phyloP scores from a whole-genome alignment of 805 yeast species.

The Yamadazyma ubonensis region DNA sequence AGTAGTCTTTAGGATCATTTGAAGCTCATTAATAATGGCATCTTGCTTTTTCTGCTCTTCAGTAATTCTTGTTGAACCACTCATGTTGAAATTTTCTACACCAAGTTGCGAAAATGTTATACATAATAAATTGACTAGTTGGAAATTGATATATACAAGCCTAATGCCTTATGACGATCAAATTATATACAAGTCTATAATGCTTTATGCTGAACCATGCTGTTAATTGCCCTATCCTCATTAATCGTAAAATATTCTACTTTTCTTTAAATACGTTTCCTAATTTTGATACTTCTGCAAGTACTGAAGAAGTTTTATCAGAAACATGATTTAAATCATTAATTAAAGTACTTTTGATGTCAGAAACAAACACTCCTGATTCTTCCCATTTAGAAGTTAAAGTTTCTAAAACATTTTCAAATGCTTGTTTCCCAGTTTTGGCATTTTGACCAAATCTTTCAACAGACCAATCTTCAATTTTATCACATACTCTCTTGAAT shows the following conservation, averaged over 20 bases:
- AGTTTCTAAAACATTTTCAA: conserved; percentile 70
- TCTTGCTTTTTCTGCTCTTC: conserved; percentile 20
- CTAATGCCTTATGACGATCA: no score
- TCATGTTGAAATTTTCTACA: no score
- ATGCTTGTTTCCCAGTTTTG: conserved; percentile 73
- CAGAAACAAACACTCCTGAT: conserved; percentile 36
- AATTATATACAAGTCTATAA: conserved; percentile 1
- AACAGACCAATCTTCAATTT: conserved; percentile 89
- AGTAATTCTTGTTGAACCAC: no score
- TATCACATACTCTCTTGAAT: conserved; percentile 66
- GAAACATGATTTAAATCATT: conserved; percentile 22
- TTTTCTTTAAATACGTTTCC: conserved; percentile 9
- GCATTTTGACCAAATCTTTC: conserved; percentile 90
- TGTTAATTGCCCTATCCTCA: neutral
- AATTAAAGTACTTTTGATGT: conserved; percentile 25
- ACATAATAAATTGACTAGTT: no score
- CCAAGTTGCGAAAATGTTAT: no score
- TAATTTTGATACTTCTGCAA: conserved; percentile 16
- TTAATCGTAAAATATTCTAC: neutral
- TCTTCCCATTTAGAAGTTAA: conserved; percentile 47
- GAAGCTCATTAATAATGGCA: conserved; percentile 30
- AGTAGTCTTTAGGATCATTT: conserved; percentile 33
- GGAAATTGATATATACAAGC: no score
- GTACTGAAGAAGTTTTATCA: conserved; percentile 13
- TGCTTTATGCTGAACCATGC: conserved; percentile 1